Evolutionary conservation across 1,284 basidiomycete genomes (phyloP).

Genomic region (Lentinula novae-zelandiae): DNA sequence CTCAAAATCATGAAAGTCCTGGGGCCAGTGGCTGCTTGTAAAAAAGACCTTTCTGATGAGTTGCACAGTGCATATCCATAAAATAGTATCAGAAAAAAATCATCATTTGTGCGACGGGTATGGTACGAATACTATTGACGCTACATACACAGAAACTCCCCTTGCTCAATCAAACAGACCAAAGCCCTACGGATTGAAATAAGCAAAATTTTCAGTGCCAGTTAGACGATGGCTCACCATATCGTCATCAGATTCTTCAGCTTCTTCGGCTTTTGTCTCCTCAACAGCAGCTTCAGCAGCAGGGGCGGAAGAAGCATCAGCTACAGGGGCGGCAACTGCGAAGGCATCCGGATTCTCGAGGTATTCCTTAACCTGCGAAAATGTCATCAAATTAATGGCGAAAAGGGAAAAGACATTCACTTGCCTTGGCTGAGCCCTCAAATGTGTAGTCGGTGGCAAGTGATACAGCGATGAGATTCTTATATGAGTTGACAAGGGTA

Average conservation of each 20-base stretch:
- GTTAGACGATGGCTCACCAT: constrained; percentile 46
- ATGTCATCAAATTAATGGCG: not conserved
- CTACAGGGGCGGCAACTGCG: constrained; percentile 44
- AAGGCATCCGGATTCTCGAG: constrained; percentile 92
- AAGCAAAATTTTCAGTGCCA: not conserved
- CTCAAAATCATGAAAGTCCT: too few relatives aligned
- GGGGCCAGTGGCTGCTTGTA: too few relatives aligned
- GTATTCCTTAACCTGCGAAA: constrained; percentile 84
- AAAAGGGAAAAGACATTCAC: constrained; percentile 25
- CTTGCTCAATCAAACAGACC: constrained; percentile 80
- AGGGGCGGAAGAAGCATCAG: constrained; percentile 27
- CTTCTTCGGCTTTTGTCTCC: constrained; percentile 75
- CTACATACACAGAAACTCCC: not conserved
- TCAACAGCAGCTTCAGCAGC: constrained; percentile 47
- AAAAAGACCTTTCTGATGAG: too few relatives aligned
- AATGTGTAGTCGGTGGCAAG: constrained; percentile 95
- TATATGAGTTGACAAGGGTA: constrained; percentile 98
- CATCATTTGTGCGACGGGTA: too few relatives aligned
- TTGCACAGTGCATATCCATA: too few relatives aligned
- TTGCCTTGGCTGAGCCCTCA: constrained; percentile 89
- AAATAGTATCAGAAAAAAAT: too few relatives aligned
- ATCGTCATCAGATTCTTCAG: constrained; percentile 76
- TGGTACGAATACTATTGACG: not conserved
- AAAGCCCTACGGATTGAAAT: constrained; percentile 51
- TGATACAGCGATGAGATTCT: constrained; percentile 92